Conservation (phyloP, 371 early-diverging fungal species). For the Apophysomyces trapeziformis region DNA sequence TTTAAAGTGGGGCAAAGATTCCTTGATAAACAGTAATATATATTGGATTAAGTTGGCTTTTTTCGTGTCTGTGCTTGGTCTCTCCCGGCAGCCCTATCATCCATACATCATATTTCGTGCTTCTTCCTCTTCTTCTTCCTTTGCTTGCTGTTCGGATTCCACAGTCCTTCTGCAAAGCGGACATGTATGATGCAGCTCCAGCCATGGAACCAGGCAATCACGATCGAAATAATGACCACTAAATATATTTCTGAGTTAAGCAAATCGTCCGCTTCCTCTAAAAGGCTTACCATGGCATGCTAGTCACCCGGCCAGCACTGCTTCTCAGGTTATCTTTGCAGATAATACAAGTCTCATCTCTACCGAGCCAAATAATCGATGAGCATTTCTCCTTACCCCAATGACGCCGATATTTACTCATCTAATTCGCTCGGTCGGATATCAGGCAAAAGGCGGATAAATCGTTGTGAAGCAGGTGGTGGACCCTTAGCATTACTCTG, state of each 20-base stretch:
- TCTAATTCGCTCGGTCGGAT: conserved; percentile 24
- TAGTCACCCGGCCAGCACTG: conserved; percentile 37
- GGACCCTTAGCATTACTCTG: conserved; percentile 53
- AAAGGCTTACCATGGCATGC: conserved; percentile 54
- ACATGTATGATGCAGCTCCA: conserved; percentile 62
- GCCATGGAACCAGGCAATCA: conserved; percentile 65
- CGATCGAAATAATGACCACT: conserved; percentile 64
- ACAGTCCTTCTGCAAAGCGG: conserved; percentile 62
- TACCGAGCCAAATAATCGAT: conserved; percentile 10
- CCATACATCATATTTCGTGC: conserved; percentile 53
- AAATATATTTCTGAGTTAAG: conserved; percentile 8
- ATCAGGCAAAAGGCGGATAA: conserved; percentile 37
- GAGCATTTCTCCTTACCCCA: neutral
- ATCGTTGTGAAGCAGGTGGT: conserved; percentile 55
- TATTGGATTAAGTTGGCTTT: too few species aligned
- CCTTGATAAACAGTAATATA: too few species aligned
- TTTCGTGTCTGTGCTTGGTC: too few species aligned
- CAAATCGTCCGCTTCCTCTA: neutral
- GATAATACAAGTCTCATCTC: conserved; percentile 56
- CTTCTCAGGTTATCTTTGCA: conserved; percentile 48
- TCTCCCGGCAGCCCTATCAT: conserved; percentile 8
- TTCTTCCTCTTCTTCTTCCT: conserved; percentile 55
- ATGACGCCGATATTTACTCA: conserved; percentile 22
- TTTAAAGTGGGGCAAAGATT: too few species aligned
- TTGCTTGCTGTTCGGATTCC: conserved; percentile 49